Conservation (phyloP, 441 rosid species). For the Croton setiger region DNA sequence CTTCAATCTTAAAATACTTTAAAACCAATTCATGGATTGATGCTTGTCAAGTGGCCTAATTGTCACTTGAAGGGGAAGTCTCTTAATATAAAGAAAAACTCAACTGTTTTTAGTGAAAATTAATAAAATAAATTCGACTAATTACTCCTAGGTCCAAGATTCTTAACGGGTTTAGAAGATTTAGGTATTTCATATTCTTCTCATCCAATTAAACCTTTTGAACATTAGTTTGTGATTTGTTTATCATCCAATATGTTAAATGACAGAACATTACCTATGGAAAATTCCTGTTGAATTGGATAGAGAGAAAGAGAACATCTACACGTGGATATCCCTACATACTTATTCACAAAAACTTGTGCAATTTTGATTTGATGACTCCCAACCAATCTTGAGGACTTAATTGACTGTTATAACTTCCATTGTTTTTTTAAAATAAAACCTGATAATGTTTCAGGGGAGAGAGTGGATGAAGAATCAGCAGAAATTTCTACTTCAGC, state of each 20-base stretch:
- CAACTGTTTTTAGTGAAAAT: too few species aligned
- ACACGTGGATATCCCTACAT: neutral
- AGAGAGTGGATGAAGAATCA: constrained; percentile 33
- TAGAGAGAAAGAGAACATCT: neutral
- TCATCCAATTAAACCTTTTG: neutral
- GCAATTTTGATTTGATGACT: neutral
- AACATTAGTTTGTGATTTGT: neutral
- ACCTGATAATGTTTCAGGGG: constrained; percentile 20
- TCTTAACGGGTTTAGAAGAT: neutral
- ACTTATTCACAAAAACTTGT: neutral
- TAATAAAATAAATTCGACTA: too few species aligned
- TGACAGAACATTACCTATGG: neutral
- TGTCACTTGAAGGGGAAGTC: too few species aligned
- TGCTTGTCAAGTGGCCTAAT: neutral
- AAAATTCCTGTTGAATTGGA: neutral
- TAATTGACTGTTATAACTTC: neutral
- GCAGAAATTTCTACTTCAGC: constrained; percentile 24
- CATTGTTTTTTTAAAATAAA: neutral
- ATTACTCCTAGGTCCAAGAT: too few species aligned
- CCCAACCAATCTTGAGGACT: neutral
- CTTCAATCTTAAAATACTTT: neutral
- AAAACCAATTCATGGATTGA: neutral
- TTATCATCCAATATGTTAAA: neutral
- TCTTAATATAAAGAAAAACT: too few species aligned
- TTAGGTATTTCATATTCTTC: neutral